A percentile compares a stretch with the other conserved stretches of the same genome.
phyloP scores from a whole-genome alignment of 345 rosid genomes.

The Punica granatum region DNA sequence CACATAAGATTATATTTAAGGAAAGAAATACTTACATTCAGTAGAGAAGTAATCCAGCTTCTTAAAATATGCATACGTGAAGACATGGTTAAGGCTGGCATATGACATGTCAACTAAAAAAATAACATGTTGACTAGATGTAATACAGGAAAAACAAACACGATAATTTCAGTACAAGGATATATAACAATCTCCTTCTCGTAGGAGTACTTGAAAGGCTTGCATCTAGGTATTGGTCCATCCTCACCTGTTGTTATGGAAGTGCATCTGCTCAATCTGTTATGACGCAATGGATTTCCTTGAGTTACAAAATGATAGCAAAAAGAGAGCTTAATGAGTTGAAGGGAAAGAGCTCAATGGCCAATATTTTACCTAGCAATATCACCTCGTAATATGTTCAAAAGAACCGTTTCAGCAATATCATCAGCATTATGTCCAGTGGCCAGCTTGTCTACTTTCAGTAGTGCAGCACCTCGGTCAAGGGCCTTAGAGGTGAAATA shows the following conservation, averaged over 20 bases:
- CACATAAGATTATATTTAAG: not conserved
- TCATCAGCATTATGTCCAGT: constrained; percentile 98
- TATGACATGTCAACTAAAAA: not conserved
- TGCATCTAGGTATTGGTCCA: constrained; percentile 94
- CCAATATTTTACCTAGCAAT: constrained; percentile 59
- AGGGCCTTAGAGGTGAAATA: constrained; percentile 51
- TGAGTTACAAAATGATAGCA: not conserved
- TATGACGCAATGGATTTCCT: constrained; percentile 2
- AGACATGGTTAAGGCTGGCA: constrained; percentile 43
- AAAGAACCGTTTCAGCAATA: constrained; percentile 88
- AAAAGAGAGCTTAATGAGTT: constrained; percentile 3
- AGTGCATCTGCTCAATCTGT: constrained; percentile 84
- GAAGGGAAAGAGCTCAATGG: not conserved
- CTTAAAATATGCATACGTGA: constrained; percentile 97
- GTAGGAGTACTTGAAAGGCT: constrained; percentile 89
- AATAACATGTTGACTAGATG: not conserved
- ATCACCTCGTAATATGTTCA: constrained; percentile 88
- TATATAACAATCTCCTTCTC: constrained; percentile 99
- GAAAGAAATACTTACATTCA: constrained; percentile 58
- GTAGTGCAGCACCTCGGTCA: constrained; percentile 79
- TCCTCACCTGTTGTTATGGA: constrained; percentile 89
- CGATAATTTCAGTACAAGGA: constrained; percentile 31
- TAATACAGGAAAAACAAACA: constrained; percentile 6
- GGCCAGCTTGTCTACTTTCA: constrained; percentile 85
- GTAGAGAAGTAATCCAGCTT: constrained; percentile 98